phyloP scores from a whole-genome alignment of 2,329 filamentous ascomycete species.

The Diaporthe helianthi region DNA sequence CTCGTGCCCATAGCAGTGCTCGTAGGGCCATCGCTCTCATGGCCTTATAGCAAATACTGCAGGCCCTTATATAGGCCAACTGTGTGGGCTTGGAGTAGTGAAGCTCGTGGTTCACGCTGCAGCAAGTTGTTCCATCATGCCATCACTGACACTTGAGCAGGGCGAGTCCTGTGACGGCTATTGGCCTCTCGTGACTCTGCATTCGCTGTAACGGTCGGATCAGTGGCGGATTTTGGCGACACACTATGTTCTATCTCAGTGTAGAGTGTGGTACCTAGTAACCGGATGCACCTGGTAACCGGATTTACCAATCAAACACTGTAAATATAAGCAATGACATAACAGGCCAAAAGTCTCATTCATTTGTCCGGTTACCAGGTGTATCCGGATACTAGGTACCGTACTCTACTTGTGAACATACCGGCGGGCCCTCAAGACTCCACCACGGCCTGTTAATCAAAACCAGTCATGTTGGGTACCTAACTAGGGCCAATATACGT shows the following conservation, averaged over 20 bases:
- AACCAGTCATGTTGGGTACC: neutral
- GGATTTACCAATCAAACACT: no score
- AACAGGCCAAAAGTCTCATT: no score
- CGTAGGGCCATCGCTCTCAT: neutral
- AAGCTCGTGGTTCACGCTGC: neutral
- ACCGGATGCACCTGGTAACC: no score
- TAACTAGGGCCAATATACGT: neutral
- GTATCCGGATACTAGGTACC: no score
- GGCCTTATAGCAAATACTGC: neutral
- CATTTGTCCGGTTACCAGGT: no score
- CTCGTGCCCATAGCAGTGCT: neutral
- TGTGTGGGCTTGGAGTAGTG: neutral
- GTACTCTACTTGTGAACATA: neutral
- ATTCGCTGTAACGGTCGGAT: neutral
- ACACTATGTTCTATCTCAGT: neutral
- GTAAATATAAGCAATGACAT: no score
- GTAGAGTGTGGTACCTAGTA: no score
- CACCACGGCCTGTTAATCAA: neutral
- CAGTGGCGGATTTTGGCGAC: no score
- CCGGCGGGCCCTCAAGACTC: neutral
- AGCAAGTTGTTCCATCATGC: constrained; percentile 14
- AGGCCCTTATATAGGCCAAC: neutral
- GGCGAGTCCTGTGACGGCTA: neutral
- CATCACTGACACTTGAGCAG: neutral
- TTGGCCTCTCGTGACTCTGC: neutral